Conservation (phyloP, 441 rosid genomes). For the Heliophila coronopifolia region DNA sequence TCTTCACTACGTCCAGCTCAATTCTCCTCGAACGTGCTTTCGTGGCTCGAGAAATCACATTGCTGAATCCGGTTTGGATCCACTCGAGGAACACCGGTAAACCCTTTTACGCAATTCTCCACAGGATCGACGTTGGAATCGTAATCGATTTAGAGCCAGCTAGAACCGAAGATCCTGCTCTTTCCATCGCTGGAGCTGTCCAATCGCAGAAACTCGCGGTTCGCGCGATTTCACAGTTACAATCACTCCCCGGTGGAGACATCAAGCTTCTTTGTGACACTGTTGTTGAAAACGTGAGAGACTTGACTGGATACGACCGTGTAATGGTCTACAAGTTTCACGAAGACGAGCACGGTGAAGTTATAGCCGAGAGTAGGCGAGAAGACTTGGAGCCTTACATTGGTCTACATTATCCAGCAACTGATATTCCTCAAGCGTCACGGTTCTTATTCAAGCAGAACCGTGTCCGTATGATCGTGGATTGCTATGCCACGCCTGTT, state of each 20-base stretch:
- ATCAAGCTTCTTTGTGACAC: constrained; percentile 79
- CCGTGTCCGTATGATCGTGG: constrained; percentile 88
- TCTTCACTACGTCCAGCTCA: constrained; percentile 54
- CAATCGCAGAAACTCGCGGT: constrained; percentile 93
- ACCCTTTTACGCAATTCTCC: constrained; percentile 83
- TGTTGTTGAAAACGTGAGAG: constrained; percentile 73
- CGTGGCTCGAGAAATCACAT: constrained; percentile 74
- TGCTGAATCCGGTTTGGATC: constrained; percentile 79
- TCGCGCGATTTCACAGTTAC: constrained; percentile 76
- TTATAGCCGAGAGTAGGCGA: constrained; percentile 71
- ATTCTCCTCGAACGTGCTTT: constrained; percentile 70
- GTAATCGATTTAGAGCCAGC: constrained; percentile 96
- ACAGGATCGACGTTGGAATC: constrained; percentile 85
- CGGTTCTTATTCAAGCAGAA: constrained; percentile 90
- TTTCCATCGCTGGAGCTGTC: constrained; percentile 90
- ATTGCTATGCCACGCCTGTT: constrained; percentile 63
- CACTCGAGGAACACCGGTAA: constrained; percentile 73
- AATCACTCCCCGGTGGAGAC: constrained; percentile 89
- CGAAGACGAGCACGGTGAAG: constrained; percentile 96
- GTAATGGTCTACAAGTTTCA: constrained; percentile 96
- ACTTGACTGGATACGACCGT: constrained; percentile 80
- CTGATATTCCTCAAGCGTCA: constrained; percentile 94
- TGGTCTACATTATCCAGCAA: constrained; percentile 90
- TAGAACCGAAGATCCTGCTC: constrained; percentile 88
- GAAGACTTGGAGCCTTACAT: constrained; percentile 79